phyloP scores from a whole-genome alignment of 140 eudicot genomes.

The Flaveria floridana region DNA sequence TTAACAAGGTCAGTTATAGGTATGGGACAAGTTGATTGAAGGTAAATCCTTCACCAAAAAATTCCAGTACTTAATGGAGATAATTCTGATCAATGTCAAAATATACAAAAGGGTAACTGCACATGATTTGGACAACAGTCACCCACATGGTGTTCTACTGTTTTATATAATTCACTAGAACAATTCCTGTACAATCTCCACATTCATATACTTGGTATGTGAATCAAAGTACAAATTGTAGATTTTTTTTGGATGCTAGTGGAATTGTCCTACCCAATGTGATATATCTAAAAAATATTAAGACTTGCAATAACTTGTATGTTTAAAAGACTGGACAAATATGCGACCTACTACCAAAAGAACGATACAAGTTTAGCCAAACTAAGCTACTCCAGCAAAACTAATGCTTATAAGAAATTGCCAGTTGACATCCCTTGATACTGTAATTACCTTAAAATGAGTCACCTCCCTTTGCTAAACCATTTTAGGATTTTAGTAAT shows the following conservation, averaged over 20 bases:
- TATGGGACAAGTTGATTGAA: conserved; percentile 6
- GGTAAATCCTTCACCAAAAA: neutral
- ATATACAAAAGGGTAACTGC: neutral
- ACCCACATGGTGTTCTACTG: neutral
- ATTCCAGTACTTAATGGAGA: conserved; percentile 1
- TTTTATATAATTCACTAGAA: neutral
- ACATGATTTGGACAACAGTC: neutral
- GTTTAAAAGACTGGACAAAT: neutral
- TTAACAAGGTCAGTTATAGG: neutral
- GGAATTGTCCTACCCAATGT: neutral
- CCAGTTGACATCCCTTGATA: conserved; percentile 21
- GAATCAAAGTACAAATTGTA: neutral
- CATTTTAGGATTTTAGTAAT: conserved; percentile 1
- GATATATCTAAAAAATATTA: neutral
- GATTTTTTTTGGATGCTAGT: neutral
- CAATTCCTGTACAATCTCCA: neutral
- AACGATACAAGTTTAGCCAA: conserved; percentile 6
- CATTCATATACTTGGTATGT: conserved; percentile 1
- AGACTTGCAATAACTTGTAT: conserved; percentile 9
- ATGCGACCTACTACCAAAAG: neutral
- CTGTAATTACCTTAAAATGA: conserved; percentile 19
- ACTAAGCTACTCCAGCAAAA: conserved; percentile 17
- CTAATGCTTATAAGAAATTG: conserved; percentile 11
- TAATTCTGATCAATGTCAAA: neutral
- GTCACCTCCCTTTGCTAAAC: conserved; percentile 16